These are phyloP conservation scores for Pyrenula massariospora DNA, from an alignment of 495 filamentous ascomycete species.

Conservation along the genomic window DNA sequence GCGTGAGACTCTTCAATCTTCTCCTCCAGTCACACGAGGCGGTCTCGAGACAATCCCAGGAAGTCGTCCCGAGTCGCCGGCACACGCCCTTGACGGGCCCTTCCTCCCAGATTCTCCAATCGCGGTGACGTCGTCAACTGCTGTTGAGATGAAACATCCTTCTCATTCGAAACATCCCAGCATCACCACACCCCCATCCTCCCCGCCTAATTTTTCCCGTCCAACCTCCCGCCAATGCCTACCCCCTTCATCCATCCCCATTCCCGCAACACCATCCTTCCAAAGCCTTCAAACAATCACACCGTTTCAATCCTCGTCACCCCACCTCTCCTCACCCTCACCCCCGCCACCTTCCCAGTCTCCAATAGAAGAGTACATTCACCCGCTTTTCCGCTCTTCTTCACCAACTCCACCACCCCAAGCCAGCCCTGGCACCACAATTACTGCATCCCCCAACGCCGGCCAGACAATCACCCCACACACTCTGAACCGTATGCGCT, in stretches of 20 bases:
- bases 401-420: slow-evolving; percentile 60
- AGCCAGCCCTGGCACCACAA: slow-evolving; percentile 54
- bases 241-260: background rate
- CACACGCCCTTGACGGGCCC: background rate
- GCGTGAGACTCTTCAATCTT: background rate
- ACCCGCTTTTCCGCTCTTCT: slow-evolving; percentile 71
- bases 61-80: background rate
- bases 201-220: background rate
- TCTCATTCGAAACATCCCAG: background rate
- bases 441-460: slow-evolving; percentile 58
- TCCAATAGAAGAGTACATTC: slow-evolving; percentile 58
- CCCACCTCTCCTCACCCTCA: background rate
- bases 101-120: background rate
- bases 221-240: background rate
- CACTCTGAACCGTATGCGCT: slow-evolving; percentile 53
- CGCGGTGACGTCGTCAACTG: background rate
- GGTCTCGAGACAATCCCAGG: background rate
- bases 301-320: background rate
- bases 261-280: background rate
- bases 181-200: background rate
- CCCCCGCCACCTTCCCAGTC: background rate
- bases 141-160: background rate
- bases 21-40: background rate
- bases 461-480: slow-evolving; percentile 53
- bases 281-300: background rate